Base-by-base conservation (phyloP, 2,329 filamentous ascomycete genomes). In the Nemania serpens region DNA sequence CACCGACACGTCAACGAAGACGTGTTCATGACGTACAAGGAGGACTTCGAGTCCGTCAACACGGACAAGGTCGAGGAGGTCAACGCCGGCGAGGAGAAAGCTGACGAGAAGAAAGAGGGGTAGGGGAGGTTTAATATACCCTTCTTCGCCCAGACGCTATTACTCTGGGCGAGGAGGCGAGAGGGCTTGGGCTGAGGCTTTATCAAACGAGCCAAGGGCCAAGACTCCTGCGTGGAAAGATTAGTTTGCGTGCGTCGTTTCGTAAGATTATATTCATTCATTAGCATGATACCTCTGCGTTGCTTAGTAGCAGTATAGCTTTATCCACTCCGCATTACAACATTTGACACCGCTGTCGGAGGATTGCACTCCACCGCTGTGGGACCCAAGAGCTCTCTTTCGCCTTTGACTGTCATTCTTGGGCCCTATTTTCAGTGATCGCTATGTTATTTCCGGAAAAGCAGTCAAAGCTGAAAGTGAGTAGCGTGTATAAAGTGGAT, bases 1-100 rank as follows among this genome's bases (percentile, higher is more conserved):
- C 82, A 83, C 66, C 75, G 71, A 29, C 69, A 77, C 47, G 68
- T 84, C 29, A 80, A 83, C 52, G 68, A 80, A n/a, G 80, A 82
- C 37, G 74, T 75, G n/a, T 83, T 79, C 69, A 77, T 75, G 68
- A 74, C 70, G 2, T 66, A 70, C 20, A 64, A 70, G 49, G 69
- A 69, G 15, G 71, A 73, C 39, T 71, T 68, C 45, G 61, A 65
- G 33, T 52, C 59, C 5, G n/a, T 39, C 1, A 18, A 37, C 7
- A 3, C 41, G 6, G 54, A 53, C 1, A 63, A 67, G 47, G 42
- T 37, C n/a, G 42, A 55, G 5, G 49, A 46, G 20, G 22, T 20
- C 29, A 42, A n/a, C 5, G 42, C 17, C n/a, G 17, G 13, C 2
- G 58, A 63, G 18, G 52, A 29, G 1, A 61, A 65, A 39, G 47